phyloP scores from a whole-genome alignment of 208 protist species.

The Trypanosoma cruzi region DNA sequence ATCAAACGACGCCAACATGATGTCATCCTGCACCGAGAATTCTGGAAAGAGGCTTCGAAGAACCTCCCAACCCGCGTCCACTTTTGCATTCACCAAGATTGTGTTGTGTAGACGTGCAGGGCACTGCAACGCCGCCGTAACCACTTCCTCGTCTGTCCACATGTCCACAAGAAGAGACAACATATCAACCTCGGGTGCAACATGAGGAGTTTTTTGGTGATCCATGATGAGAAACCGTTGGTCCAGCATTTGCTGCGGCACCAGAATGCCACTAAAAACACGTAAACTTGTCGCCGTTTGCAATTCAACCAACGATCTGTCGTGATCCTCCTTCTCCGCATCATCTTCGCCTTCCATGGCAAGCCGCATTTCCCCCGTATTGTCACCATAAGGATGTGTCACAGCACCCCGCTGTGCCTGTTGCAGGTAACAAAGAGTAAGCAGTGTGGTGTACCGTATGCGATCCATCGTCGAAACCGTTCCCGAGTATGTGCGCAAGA shows the following conservation, averaged over 20 bases:
- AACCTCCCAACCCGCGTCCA: constrained; percentile 36
- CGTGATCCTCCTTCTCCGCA: constrained; percentile 3
- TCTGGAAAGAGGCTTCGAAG: constrained; percentile 77
- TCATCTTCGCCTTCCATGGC: constrained; percentile 12
- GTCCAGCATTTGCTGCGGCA: constrained; percentile 45
- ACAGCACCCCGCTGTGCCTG: neutral
- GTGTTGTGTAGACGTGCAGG: constrained; percentile 81
- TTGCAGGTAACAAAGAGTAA: constrained; percentile 68
- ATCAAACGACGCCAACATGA: constrained; percentile 48
- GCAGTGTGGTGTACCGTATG: constrained; percentile 69
- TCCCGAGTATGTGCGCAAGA: constrained; percentile 57
- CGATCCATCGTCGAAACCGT: constrained; percentile 66
- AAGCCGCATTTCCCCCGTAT: neutral
- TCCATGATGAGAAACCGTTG: constrained; percentile 68
- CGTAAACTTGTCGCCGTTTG: neutral
- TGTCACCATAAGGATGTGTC: neutral
- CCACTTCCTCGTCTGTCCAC: constrained; percentile 75
- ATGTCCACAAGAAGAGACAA: constrained; percentile 72
- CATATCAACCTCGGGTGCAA: constrained; percentile 86
- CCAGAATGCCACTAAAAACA: constrained; percentile 43
- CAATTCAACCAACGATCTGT: neutral
- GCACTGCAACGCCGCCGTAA: constrained; percentile 46
- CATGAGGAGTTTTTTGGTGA: constrained; percentile 42
- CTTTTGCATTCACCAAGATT: constrained; percentile 28
- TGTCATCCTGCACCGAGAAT: constrained; percentile 46